Conservation (phyloP, 192 early-diverging fungal genomes). For the Coemansia sp. region DNA sequence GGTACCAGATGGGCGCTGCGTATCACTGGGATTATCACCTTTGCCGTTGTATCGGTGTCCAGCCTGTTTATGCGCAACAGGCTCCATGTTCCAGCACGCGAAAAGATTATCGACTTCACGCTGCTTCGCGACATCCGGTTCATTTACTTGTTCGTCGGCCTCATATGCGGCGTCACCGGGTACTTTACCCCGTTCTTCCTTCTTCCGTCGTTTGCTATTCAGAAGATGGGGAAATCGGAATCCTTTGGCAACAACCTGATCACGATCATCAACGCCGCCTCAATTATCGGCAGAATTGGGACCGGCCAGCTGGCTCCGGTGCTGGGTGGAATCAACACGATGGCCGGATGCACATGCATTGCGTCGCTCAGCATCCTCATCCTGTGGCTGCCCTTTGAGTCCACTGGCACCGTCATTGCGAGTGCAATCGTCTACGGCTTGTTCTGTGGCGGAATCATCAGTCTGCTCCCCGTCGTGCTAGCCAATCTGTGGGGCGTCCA, state of each 20-base stretch:
- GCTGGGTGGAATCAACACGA: slow-evolving; percentile 63
- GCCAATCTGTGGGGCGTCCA: slow-evolving; percentile 60
- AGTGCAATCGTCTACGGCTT: slow-evolving; percentile 59
- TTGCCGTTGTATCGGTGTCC: slow-evolving; percentile 43
- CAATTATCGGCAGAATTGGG: slow-evolving; percentile 62
- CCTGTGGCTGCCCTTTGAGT: slow-evolving; percentile 58
- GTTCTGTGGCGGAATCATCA: slow-evolving; percentile 59
- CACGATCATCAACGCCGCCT: slow-evolving; percentile 66
- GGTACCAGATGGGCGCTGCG: slow-evolving; percentile 59
- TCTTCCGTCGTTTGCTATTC: slow-evolving; percentile 49
- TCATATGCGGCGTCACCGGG: slow-evolving; percentile 47
- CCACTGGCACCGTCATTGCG: slow-evolving; percentile 39
- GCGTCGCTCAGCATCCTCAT: slow-evolving; percentile 51
- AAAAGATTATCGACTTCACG: slow-evolving; percentile 48
- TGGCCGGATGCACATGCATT: slow-evolving; percentile 50
- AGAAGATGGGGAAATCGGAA: slow-evolving; percentile 41
- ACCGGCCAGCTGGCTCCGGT: slow-evolving; percentile 61
- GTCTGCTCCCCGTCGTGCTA: slow-evolving; percentile 58
- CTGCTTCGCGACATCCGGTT: slow-evolving; percentile 52
- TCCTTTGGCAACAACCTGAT: slow-evolving; percentile 58
- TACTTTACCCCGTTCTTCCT: slow-evolving; percentile 64
- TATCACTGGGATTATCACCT: slow-evolving; percentile 46
- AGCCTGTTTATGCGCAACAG: slow-evolving; percentile 49
- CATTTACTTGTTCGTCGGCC: slow-evolving; percentile 34
- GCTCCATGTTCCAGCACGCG: slow-evolving; percentile 14